Conservation (phyloP, 2,329 filamentous ascomycete genomes). For the Elsinoe australis region DNA sequence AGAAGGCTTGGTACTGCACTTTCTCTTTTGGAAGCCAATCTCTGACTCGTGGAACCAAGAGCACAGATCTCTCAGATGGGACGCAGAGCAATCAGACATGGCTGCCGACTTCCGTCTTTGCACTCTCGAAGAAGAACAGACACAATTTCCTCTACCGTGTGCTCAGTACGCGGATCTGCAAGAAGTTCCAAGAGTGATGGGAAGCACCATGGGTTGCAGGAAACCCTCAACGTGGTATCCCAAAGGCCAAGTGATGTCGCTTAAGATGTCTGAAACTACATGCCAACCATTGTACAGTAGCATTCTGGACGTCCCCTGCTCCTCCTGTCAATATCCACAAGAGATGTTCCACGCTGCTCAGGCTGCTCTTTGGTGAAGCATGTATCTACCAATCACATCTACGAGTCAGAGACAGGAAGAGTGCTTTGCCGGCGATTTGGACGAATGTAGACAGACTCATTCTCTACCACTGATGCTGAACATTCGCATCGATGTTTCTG, state of each 20-base stretch:
- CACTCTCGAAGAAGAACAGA: no score
- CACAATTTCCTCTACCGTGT: no score
- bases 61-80: background rate
- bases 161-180: background rate
- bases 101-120: background rate
- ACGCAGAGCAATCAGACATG: background rate
- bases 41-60: slow-evolving; percentile 5
- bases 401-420: background rate
- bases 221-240: no score
- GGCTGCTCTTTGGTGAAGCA: background rate
- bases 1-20: slow-evolving; percentile 10
- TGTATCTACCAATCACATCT: background rate
- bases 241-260: no score
- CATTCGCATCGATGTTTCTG: background rate
- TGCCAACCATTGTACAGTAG: slow-evolving; percentile 4
- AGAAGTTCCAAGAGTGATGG: no score
- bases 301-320: no score
- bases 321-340: slow-evolving; percentile 2
- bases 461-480: slow-evolving; percentile 6
- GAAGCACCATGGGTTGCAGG: no score
- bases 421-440: slow-evolving; percentile 2
- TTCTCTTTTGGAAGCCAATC: background rate
- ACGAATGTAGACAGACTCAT: background rate
- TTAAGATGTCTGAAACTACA: slow-evolving; percentile 5
- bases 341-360: slow-evolving; percentile 8